Conservation (phyloP, 345 rosid genomes). For the Tarenaya hassleriana region DNA sequence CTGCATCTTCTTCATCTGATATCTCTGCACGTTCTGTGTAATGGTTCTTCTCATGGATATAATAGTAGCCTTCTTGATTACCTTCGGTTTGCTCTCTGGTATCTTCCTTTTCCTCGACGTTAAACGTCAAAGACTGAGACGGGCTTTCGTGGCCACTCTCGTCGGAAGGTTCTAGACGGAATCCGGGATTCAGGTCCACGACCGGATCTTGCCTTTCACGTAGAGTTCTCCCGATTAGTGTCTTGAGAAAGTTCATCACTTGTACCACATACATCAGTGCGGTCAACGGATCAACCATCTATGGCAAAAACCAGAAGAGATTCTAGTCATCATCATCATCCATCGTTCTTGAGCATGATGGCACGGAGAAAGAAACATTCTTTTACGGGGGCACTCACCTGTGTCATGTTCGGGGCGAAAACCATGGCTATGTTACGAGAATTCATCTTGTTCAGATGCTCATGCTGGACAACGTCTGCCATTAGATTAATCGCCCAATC, state of each 20-base stretch:
- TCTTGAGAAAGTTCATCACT: conserved; percentile 97
- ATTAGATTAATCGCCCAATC: conserved; percentile 92
- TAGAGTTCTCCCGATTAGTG: conserved; percentile 49
- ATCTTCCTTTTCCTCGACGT: conserved; percentile 25
- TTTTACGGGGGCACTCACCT: conserved; percentile 36
- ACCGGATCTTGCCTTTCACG: conserved; percentile 59
- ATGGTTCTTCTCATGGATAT: conserved; percentile 47
- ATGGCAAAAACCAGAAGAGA: conserved; percentile 20
- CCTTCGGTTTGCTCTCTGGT: conserved; percentile 35
- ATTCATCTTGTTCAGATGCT: conserved; percentile 87
- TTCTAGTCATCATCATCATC: background rate
- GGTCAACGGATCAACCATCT: conserved; percentile 97
- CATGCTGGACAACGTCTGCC: conserved; percentile 83
- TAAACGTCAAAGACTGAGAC: conserved; percentile 30
- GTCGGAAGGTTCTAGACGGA: conserved; percentile 50
- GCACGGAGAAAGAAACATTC: background rate
- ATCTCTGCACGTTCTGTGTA: conserved; percentile 25
- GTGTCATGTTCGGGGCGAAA: conserved; percentile 99
- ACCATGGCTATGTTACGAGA: conserved; percentile 91
- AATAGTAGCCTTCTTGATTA: conserved; percentile 35
- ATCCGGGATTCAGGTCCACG: conserved; percentile 36
- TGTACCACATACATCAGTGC: conserved; percentile 93
- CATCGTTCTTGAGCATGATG: too few species aligned
- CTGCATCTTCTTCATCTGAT: conserved; percentile 20
- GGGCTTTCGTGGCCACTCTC: conserved; percentile 57